Conservation (phyloP, 768 basidiomycete genomes). For the Hydnomerulius pinastri region DNA sequence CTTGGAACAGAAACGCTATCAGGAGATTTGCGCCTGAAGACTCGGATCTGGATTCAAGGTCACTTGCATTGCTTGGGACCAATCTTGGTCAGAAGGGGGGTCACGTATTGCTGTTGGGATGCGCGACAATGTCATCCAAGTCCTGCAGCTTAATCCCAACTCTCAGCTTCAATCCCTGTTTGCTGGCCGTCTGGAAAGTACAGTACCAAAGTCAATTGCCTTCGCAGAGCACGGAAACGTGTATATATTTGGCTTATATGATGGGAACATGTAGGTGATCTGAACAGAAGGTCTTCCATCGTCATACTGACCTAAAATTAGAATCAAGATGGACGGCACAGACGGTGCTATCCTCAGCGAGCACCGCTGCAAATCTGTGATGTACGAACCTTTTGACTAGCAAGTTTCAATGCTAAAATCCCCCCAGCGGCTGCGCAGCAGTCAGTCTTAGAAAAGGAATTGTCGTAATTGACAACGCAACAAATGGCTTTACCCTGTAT, state of each 20-base stretch:
- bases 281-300: too few relatives aligned
- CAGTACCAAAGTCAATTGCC: too few relatives aligned
- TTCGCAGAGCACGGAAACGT: too few relatives aligned
- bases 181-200: constrained; percentile 1
- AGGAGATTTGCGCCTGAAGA: constrained; percentile 8
- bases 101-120: constrained; percentile 1
- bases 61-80: constrained; percentile 7
- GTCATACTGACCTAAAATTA: not conserved
- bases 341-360: constrained; percentile 2
- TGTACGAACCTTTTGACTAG: constrained; percentile 1
- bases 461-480: constrained; percentile 6
- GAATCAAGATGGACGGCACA: constrained; percentile 4
- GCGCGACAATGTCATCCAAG: not conserved
- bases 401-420: not conserved
- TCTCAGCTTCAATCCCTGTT: constrained; percentile 6
- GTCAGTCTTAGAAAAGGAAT: constrained; percentile 1
- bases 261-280: too few relatives aligned
- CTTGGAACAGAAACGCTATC: constrained; percentile 3
- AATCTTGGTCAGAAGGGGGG: not conserved
- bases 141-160: constrained; percentile 2
- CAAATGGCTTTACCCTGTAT: constrained; percentile 10
- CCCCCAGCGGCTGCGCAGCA: constrained; percentile 4
- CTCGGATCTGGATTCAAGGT: constrained; percentile 12
- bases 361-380: constrained; percentile 4
- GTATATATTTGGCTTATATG: too few relatives aligned